Base-by-base conservation (phyloP, 768 basidiomycete genomes). In the Mycena leptocephala region DNA sequence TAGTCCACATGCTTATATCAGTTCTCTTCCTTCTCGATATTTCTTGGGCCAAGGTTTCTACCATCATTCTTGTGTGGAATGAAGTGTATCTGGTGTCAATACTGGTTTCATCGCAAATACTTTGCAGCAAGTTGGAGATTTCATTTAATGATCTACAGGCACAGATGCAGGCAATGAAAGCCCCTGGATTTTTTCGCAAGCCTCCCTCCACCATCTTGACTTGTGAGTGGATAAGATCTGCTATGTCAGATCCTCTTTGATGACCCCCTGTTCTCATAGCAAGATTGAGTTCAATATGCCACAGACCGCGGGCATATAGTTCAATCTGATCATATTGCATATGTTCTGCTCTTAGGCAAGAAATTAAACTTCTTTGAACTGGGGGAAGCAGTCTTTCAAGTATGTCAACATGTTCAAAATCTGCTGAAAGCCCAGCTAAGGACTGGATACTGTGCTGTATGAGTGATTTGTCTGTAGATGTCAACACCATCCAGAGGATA, bases 91-190 rank as follows among this genome's bases (percentile, higher is more conserved):
- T 58, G 24, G 39, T 22, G 69, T 70, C 58, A 5, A 32, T 41
- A 59, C 43, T 46, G n/a, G 20, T 14, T 70, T 35, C n/a, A 66
- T 74, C 64, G 59, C 64, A 65, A 2, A 74, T 55, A 20, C 7
- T 33, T 48, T 67, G 26, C 26, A 74, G 64, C 41, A 66, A 35
- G 58, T 30, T 58, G 32, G 64, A 58, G 28, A 74, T 74, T 67
- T 74, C 63, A 46, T 74, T 66, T 26, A 74, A 55, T 18, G n/a
- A 46, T 58, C 72, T 66, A n/a, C 72, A 74, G 26, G 72, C 62
- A 67, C 64, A 74, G 41, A 74, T 74, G 63, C 72, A 74, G 20
- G 64, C 72, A 74, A 66, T 24, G 26, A 74, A 74, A 67, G 72
- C 55, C 18, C 22, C 4, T 43, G 61, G 24, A 74, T 74, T 59